Conservation (phyloP, 2,329 filamentous ascomycete genomes). For the Monilinia aucupariae region DNA sequence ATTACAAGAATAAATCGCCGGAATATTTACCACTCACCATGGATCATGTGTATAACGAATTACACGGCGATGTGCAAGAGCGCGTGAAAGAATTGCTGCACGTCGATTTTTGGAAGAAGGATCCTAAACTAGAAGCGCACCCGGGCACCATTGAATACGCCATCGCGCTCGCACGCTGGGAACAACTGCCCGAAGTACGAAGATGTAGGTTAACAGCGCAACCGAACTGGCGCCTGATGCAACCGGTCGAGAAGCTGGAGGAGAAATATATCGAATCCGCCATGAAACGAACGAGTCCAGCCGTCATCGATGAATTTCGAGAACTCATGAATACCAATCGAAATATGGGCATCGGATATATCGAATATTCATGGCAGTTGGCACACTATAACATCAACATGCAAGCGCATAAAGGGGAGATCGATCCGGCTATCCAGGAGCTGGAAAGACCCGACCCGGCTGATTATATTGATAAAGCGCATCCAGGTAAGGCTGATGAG, state of each 20-base stretch:
- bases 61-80: neutral
- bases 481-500: neutral
- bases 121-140: neutral
- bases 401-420: neutral
- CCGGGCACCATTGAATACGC: neutral
- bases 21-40: neutral
- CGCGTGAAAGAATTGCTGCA: neutral
- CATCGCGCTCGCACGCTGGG: neutral
- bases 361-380: slow-evolving; percentile 6
- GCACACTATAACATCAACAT: neutral
- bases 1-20: slow-evolving; percentile 1
- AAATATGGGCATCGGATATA: neutral
- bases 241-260: neutral
- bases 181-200: neutral
- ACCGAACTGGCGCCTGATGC: neutral
- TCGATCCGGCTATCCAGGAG: neutral
- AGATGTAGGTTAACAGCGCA: neutral
- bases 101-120: neutral
- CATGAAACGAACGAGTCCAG: neutral
- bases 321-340: neutral
- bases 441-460: neutral
- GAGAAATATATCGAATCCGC: neutral
- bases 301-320: neutral
- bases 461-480: slow-evolving; percentile 1
- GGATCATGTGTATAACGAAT: neutral